Percentiles rank a stretch among this genome's conserved stretches.
phyloP scores from a whole-genome alignment of 164 flowering plant genomes.

The Houttuynia cordata region DNA sequence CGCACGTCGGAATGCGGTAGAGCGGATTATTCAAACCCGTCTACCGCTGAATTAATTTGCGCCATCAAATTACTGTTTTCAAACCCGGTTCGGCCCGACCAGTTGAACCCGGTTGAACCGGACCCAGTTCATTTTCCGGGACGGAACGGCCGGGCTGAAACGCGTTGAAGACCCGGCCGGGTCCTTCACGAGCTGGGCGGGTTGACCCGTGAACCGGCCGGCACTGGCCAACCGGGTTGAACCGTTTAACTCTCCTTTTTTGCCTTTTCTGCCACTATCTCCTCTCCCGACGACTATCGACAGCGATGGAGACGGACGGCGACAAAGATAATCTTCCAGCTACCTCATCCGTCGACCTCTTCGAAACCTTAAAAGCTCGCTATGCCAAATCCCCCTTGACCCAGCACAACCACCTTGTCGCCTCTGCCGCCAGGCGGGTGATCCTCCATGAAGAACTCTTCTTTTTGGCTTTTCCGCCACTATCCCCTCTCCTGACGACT shows the following conservation, averaged over 20 bases:
- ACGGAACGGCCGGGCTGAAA: no score
- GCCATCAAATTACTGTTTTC: no score
- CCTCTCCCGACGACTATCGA: background rate
- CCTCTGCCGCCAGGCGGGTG: conserved; percentile 71
- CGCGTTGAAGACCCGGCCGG: no score
- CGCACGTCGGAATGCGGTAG: no score
- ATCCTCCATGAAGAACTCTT: conserved; percentile 46
- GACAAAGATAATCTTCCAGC: background rate
- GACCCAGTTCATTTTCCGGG: no score
- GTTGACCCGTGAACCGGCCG: no score
- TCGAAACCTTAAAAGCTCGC: conserved; percentile 56
- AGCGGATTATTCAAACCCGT: no score
- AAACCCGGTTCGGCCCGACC: no score
- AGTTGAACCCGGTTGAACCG: no score
- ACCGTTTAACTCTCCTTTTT: background rate
- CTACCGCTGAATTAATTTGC: no score
- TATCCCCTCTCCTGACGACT: conserved; percentile 15
- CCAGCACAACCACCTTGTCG: conserved; percentile 90
- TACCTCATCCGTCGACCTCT: conserved; percentile 30
- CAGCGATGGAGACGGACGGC: conserved; percentile 2
- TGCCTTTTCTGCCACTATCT: background rate
- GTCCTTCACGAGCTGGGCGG: no score
- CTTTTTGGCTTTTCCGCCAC: conserved; percentile 72
- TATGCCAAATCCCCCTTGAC: conserved; percentile 68
- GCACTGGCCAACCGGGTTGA: no score